A percentile compares a stretch with the other conserved stretches of the same genome.
Evolutionary conservation across 2,329 filamentous ascomycete species (phyloP).

Genomic region (Aspergillus fijiensis): DNA sequence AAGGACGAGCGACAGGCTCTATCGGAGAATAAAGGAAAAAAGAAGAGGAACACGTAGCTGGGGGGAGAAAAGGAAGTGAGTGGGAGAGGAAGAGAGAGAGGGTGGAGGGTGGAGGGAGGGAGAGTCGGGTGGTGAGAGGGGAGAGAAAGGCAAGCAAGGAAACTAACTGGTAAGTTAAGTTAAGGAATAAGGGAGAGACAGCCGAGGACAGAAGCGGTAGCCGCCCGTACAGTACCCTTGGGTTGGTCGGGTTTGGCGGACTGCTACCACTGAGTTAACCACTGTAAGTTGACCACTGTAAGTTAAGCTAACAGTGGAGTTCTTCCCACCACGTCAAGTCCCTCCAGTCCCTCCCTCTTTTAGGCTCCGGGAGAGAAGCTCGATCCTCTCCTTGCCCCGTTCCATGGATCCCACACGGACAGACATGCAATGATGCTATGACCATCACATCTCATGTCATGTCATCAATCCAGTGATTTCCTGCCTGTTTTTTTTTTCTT

Average conservation of each 20-base stretch:
- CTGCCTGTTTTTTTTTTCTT: neutral
- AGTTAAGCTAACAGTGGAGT: too few relatives aligned
- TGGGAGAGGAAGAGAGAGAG: slow-evolving; percentile 18
- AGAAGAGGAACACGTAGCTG: slow-evolving; percentile 9
- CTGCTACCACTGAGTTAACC: neutral
- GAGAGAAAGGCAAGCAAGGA: slow-evolving; percentile 12
- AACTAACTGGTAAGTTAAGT: neutral
- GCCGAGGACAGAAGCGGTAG: too few relatives aligned
- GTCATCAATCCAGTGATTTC: too few relatives aligned
- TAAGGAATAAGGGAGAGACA: slow-evolving; percentile 10
- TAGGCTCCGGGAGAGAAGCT: neutral
- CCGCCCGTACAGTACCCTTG: too few relatives aligned
- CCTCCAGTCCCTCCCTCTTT: too few relatives aligned
- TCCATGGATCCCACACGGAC: neutral
- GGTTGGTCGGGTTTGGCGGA: too few relatives aligned
- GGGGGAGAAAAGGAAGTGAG: slow-evolving; percentile 13
- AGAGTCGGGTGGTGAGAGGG: slow-evolving; percentile 13
- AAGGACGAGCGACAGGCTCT: slow-evolving; percentile 23
- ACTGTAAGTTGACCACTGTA: too few relatives aligned
- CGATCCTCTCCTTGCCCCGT: neutral
- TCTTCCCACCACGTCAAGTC: too few relatives aligned
- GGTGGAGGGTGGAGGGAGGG: slow-evolving; percentile 7
- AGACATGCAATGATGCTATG: too few relatives aligned
- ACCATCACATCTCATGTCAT: too few relatives aligned
- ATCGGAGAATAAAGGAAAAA: slow-evolving; percentile 15